Conservation (phyloP, 1,284 basidiomycete genomes). For the Mycena sp. region DNA sequence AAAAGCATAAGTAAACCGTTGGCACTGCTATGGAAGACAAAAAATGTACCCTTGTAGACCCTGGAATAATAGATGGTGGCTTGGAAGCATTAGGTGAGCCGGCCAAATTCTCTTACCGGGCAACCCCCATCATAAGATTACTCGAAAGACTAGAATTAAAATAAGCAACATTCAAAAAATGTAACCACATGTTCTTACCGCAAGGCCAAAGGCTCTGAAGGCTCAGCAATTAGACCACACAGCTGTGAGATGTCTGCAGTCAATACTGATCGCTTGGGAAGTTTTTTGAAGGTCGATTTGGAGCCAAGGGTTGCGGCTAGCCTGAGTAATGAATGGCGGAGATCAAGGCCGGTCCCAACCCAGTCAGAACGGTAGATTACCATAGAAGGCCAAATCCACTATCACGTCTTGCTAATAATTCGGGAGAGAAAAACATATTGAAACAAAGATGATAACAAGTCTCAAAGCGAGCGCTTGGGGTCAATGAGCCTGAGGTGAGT, state of each 20-base stretch:
- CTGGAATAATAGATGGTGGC: conserved; percentile 43
- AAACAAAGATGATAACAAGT: not conserved
- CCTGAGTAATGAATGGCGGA: conserved; percentile 63
- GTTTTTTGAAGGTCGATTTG: conserved; percentile 83
- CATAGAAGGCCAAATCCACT: conserved; percentile 85
- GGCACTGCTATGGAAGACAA: not conserved
- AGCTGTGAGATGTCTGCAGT: conserved; percentile 83
- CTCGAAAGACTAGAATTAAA: conserved; percentile 68
- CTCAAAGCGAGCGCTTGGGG: no score
- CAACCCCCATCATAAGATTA: conserved; percentile 87
- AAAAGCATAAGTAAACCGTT: not conserved
- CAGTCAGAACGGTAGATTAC: conserved; percentile 46
- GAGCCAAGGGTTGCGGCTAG: conserved; percentile 89
- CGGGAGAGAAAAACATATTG: conserved; percentile 80
- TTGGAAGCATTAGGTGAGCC: not conserved
- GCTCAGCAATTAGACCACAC: conserved; percentile 82
- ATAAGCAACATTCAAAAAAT: not conserved
- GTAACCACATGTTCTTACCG: conserved; percentile 26
- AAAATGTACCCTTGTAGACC: conserved; percentile 73
- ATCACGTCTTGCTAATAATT: conserved; percentile 77
- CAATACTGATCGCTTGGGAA: conserved; percentile 82
- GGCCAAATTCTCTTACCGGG: conserved; percentile 62
- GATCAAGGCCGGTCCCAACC: not conserved
- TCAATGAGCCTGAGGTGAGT: not conserved
- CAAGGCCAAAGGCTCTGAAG: conserved; percentile 86